Base-by-base conservation (phyloP, 2,329 filamentous ascomycete genomes). In the Colletotrichum liriopes region DNA sequence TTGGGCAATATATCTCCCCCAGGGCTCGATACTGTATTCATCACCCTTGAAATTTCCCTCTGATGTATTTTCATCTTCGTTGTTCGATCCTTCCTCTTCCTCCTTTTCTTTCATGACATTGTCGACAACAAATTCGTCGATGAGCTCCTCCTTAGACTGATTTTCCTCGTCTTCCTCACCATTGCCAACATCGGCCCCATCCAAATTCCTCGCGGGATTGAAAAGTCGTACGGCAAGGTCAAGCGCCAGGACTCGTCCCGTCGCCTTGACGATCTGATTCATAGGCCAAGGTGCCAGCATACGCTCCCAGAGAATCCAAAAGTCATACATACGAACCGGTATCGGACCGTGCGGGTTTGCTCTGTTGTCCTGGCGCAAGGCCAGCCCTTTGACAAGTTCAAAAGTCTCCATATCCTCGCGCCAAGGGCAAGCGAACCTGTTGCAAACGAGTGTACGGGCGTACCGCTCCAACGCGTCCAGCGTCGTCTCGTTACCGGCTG, bases 341-440 rank as follows among this genome's bases (percentile, higher is more conserved):
- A 67, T 32, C 11, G 65, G 65, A 20, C 65, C 65, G 7, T 67
- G 65, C 2, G 65, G 65, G 55, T 63, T 67, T 23, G 65, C 56
- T n/a, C 65, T 52, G 5, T 67, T 62, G 23, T 43, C 47, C 1
- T 58, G n/a, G 23, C n/a, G 29, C 18, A 37, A 29, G 5, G 51
- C 55, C 43, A 67, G 29, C 7, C 39, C 65, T 16, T 29, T 39
- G 58, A 35, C 56, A 12, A 54, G 35, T 35, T 43, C 26, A 29
- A 51, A 58, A 9, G 65, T 62, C 35, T 52, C 45, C 23, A 52
- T 14, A 14, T 67, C 65, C n/a, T 62, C 56, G 1, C 47, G 55
- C 65, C 65, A 67, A 1, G 18, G 12, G 2, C n/a, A 32, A 4
- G 55, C 65, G 56, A 67, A 67, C 11, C 65, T 20, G 23, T 67